A percentile compares a stretch with the other conserved stretches of the same genome.
Evolutionary conservation across 1,284 basidiomycete genomes (phyloP).

Genomic region (Ustilago xerochloae): DNA sequence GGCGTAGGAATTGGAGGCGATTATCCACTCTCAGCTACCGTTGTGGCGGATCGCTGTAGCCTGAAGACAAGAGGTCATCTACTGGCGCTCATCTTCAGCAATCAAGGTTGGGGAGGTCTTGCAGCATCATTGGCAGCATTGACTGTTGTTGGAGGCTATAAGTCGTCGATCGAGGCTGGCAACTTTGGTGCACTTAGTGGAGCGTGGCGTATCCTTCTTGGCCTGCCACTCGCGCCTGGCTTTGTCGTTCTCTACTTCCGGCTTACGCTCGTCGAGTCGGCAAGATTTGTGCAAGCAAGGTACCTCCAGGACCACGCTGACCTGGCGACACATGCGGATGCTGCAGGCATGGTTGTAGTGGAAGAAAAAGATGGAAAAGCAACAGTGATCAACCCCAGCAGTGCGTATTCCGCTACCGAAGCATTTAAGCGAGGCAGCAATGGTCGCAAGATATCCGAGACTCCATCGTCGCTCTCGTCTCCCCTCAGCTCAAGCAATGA

Average conservation of each 20-base stretch:
- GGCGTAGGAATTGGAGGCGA: slow-evolving; percentile 78
- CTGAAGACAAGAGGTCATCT: slow-evolving; percentile 59
- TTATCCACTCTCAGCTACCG: slow-evolving; percentile 77
- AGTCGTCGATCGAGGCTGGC: slow-evolving; percentile 68
- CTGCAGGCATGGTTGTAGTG: slow-evolving; percentile 72
- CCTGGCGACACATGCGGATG: slow-evolving; percentile 72
- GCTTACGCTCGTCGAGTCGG: slow-evolving; percentile 70
- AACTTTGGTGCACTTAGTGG: slow-evolving; percentile 57
- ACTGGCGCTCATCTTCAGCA: slow-evolving; percentile 69
- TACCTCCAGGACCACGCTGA: slow-evolving; percentile 81
- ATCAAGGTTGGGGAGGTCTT: slow-evolving; percentile 63
- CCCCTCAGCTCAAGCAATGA: slow-evolving; percentile 18
- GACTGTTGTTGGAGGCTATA: slow-evolving; percentile 78
- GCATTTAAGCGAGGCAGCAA: slow-evolving; percentile 64
- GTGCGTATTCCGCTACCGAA: slow-evolving; percentile 71
- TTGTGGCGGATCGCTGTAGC: slow-evolving; percentile 61
- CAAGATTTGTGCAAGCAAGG: slow-evolving; percentile 85
- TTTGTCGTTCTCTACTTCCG: slow-evolving; percentile 71
- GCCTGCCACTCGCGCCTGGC: slow-evolving; percentile 60
- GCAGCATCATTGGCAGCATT: slow-evolving; percentile 76
- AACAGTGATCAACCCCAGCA: slow-evolving; percentile 4
- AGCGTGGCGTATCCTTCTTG: slow-evolving; percentile 66
- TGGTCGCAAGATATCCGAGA: slow-evolving; percentile 21
- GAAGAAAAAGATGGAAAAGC: slow-evolving; percentile 11
- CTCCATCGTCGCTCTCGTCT: slow-evolving; percentile 17